These are phyloP conservation scores for Firmiana major DNA, from an alignment of 345 rosid genomes.

Conservation along the genomic window DNA sequence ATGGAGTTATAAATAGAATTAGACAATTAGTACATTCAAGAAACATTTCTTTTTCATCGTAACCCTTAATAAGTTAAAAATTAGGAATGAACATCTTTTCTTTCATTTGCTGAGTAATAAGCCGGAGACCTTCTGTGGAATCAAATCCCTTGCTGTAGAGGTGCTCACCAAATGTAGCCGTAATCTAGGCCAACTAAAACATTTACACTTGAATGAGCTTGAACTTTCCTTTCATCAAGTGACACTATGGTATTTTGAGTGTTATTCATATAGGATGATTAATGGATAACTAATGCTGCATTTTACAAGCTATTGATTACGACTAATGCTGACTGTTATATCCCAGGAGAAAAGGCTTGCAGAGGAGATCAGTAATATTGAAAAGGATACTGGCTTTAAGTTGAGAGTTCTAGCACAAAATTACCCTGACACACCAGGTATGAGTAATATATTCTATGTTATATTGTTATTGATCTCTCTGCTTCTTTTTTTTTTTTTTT, in stretches of 20 bases:
- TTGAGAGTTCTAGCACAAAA: slow-evolving; percentile 85
- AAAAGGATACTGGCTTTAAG: slow-evolving; percentile 85
- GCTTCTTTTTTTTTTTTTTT: not conserved
- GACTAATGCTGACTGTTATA: not conserved
- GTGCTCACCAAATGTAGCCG: not conserved
- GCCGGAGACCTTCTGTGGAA: not conserved
- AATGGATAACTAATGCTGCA: not conserved
- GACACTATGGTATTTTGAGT: not conserved
- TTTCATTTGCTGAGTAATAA: not conserved
- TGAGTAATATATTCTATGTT: not conserved
- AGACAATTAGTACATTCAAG: not conserved
- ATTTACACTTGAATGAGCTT: not conserved
- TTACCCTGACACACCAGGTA: slow-evolving; percentile 93
- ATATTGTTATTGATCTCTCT: not conserved
- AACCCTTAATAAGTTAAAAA: not conserved
- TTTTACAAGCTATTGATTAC: not conserved
- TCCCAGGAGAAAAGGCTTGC: slow-evolving; percentile 74
- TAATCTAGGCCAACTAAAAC: not conserved
- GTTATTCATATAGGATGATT: not conserved
- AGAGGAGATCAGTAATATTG: slow-evolving; percentile 62
- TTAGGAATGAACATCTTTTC: not conserved
- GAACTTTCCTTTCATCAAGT: not conserved
- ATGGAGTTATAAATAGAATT: not conserved
- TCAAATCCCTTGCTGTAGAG: not conserved
- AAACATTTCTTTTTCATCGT: not conserved